A percentile compares a stretch with the other conserved stretches of the same genome.
phyloP scores from a whole-genome alignment of 2,329 filamentous ascomycete genomes.

The Alternaria brassicae region DNA sequence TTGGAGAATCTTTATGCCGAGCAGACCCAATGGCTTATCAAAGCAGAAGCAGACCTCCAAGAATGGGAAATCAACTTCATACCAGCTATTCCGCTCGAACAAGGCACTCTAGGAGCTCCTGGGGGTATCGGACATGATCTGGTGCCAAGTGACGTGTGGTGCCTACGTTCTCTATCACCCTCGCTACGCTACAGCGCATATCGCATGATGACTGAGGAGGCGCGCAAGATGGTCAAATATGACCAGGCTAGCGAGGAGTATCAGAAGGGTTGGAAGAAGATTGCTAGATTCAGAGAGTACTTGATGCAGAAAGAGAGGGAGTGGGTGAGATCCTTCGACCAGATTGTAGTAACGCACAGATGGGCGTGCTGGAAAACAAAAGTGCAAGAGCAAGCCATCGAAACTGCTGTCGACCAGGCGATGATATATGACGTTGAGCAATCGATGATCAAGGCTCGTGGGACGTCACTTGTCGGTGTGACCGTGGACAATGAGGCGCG shows the following conservation, averaged over 20 bases:
- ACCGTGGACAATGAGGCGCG: not conserved
- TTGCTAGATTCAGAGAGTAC: not conserved
- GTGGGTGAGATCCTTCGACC: not conserved
- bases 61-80: fast-evolving
- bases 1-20: not conserved
- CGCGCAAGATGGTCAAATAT: not conserved
- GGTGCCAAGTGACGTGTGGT: not conserved
- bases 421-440: not conserved
- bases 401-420: not conserved
- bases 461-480: too few relatives aligned
- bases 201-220: not conserved
- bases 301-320: not conserved
- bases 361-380: not conserved
- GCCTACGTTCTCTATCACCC: not conserved
- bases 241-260: not conserved
- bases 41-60: not conserved
- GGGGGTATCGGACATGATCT: too few relatives aligned
- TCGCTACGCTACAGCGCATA: not conserved
- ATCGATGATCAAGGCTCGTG: not conserved
- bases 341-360: not conserved
- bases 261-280: not conserved
- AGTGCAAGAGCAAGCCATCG: not conserved
- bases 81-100: not conserved
- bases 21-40: not conserved
- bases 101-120: not conserved